Evolutionary conservation across 225 moss, liverwort and hornwort species (phyloP), one percentile per base, ranked within the genome.

Genomic region (Polytrichum commune): DNA sequence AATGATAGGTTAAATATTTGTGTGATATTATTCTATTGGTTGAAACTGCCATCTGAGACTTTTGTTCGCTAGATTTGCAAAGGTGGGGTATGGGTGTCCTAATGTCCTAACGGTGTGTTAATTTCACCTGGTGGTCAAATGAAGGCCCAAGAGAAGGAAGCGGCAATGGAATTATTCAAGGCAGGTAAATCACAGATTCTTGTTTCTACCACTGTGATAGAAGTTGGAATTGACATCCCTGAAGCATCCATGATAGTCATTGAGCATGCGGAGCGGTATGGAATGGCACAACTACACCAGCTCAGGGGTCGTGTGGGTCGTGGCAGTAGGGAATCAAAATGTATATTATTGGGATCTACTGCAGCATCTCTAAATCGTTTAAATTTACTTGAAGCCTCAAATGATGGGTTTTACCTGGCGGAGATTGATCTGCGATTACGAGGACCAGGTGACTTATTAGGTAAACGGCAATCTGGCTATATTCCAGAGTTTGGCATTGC

Each of bases 221-320:
- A 98, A 82, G 98, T 98, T 19, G 98, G 98, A 23, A 98, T 98
- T 62, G 98, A 98, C 60, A 98, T 98, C 32, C 93, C 98, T 0
- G 98, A 98, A 79, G 98, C 98, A 58, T 93, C 98, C 54, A 95
- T 98, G 95, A 98, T 98, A 60, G 90, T 98, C 30, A 81, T 98
- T 70, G 98, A 98, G 83, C 91, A 98, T 74, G 95, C 98, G 19
- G 98, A 98, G 69, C 83, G 98, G 54, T 95, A 98, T 57, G 98
- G 98, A 64, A 91, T 98, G 98, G 98, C 98, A 27, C 98, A 98
- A 63, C 90, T 98, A 76, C 98, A 98, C 83, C 98, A 98, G 80
- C 80, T 98, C 60, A 79, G 98, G 67, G 98, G 98, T 64, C 95
- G 98, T 27, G 98, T 98, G 8, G 98, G 98, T 33, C 92, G 98